Evolutionary conservation across 768 basidiomycete species (phyloP).

Genomic region (Suillus brevipes): DNA sequence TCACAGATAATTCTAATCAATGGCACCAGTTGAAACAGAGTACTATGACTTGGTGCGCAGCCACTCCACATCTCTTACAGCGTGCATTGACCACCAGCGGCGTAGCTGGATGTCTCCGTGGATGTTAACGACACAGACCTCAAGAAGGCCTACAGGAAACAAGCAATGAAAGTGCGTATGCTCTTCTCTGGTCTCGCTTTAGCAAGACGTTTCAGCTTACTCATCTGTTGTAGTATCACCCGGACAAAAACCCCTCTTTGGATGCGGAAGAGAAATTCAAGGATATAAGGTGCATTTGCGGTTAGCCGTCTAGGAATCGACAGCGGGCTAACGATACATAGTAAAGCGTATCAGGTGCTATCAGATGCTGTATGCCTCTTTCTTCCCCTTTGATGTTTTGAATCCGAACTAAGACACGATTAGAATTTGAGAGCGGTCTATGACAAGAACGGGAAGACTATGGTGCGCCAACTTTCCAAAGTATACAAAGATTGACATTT

Average conservation of each 20-base stretch:
- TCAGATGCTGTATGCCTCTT: conserved; percentile 68
- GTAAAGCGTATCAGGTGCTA: conserved; percentile 94
- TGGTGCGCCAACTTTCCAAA: conserved; percentile 47
- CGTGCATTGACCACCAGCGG: neutral
- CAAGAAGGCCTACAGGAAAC: conserved; percentile 94
- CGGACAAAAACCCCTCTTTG: conserved; percentile 91
- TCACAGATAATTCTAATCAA: conserved; percentile 25
- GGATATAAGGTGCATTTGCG: conserved; percentile 72
- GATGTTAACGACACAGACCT: conserved; percentile 79
- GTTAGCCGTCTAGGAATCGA: conserved; percentile 8
- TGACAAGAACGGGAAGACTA: conserved; percentile 92
- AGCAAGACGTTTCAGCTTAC: neutral
- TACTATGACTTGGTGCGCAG: conserved; percentile 80
- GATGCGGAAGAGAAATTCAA: conserved; percentile 97
- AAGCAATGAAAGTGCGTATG: conserved; percentile 81
- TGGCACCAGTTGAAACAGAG: conserved; percentile 89
- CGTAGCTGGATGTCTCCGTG: conserved; percentile 65
- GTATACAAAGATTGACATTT: conserved; percentile 10
- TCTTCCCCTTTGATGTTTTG: conserved; percentile 9
- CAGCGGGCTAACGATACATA: conserved; percentile 30
- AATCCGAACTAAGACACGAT: neutral
- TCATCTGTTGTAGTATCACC: conserved; percentile 67
- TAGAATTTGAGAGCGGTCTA: conserved; percentile 86
- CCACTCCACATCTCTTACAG: conserved; percentile 5
- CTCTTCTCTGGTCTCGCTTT: neutral